phyloP scores from a whole-genome alignment of 495 filamentous ascomycete genomes.

The Pyronema domesticum region DNA sequence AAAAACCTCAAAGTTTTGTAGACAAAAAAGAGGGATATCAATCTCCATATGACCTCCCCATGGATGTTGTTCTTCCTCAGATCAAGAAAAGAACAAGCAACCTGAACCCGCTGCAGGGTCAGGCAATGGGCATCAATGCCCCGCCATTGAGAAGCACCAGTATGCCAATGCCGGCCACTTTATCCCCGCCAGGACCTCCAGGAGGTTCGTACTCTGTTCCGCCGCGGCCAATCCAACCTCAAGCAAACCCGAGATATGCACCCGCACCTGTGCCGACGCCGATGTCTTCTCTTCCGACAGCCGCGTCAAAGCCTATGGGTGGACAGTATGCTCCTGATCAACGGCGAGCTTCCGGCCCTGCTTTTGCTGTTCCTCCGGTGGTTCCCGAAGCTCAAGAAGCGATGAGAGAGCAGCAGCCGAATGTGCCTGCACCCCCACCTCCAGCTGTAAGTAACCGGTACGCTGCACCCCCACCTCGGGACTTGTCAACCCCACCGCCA shows the following conservation, averaged over 20 bases:
- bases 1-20: conserved; percentile 61
- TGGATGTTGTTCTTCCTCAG: conserved; percentile 52
- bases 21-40: conserved; percentile 83
- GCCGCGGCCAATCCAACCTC: conserved; percentile 33
- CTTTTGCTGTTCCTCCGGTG: conserved; percentile 13
- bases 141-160: conserved; percentile 47
- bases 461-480: conserved; percentile 12
- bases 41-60: conserved; percentile 87
- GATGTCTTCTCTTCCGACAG: not conserved
- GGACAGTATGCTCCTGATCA: not conserved
- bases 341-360: conserved; percentile 11
- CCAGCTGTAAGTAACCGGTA: conserved; percentile 9
- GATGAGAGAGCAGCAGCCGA: conserved; percentile 18
- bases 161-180: conserved; percentile 33
- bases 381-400: conserved; percentile 21
- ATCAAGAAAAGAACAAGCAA: conserved; percentile 33
- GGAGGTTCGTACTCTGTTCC: conserved; percentile 24
- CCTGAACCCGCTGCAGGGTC: conserved; percentile 28
- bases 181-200: conserved; percentile 45
- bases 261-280: conserved; percentile 10
- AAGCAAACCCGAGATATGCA: conserved; percentile 29
- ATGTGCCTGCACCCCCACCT: conserved; percentile 1
- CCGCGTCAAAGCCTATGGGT: not conserved
- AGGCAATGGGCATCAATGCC: conserved; percentile 28
- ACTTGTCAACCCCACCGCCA: conserved; percentile 27